phyloP scores from a whole-genome alignment of 192 early-diverging fungal species.

The Linnemannia zychae region DNA sequence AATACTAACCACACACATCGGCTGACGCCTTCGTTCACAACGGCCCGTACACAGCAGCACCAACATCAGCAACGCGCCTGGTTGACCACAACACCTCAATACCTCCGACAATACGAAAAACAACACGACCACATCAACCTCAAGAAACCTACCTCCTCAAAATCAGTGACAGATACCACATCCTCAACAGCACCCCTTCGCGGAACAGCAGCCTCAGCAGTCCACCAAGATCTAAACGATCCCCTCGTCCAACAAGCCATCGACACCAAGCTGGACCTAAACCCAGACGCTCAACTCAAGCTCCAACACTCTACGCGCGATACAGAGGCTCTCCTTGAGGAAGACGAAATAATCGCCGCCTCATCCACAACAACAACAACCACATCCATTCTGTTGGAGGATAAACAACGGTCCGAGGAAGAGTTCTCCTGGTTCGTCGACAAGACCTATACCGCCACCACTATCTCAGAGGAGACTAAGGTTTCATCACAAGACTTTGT shows the following conservation, averaged over 20 bases:
- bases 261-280: background rate
- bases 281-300: background rate
- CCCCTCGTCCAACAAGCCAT: background rate
- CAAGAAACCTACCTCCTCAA: background rate
- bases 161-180: background rate
- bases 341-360: background rate
- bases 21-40: background rate
- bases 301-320: background rate
- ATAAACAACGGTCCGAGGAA: background rate
- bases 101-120: background rate
- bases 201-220: background rate
- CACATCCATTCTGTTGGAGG: background rate
- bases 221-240: background rate
- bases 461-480: background rate
- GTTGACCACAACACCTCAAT: background rate
- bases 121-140: background rate
- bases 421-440: slow-evolving; percentile 9
- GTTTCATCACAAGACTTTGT: slow-evolving; percentile 6
- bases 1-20: background rate
- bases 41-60: background rate
- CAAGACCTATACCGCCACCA: background rate
- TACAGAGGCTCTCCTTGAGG: background rate
- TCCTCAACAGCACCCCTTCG: background rate
- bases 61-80: background rate
- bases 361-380: background rate